These are phyloP conservation scores for Priceomyces fermenticarens DNA, from an alignment of 805 yeast genomes.

Conservation along the genomic window DNA sequence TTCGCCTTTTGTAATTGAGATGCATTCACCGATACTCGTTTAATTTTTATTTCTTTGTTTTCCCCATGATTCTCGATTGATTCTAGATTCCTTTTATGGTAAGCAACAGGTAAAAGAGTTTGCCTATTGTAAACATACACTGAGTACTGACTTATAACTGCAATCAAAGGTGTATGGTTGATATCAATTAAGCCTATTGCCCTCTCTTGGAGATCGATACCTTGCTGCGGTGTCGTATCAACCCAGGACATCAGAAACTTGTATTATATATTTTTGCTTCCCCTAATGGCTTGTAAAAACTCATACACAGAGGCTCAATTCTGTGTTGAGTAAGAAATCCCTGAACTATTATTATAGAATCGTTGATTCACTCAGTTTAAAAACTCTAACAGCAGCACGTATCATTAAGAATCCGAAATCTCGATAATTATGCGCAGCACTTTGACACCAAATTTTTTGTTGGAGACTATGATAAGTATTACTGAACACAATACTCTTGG, in stretches of 20 bases:
- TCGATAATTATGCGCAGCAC: neutral
- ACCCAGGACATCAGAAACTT: constrained; percentile 33
- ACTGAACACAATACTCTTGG: too few species aligned
- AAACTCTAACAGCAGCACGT: too few species aligned
- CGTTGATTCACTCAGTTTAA: too few species aligned
- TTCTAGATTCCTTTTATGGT: constrained; percentile 41
- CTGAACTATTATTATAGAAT: too few species aligned
- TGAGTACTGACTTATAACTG: constrained; percentile 26
- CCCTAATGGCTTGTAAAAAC: too few species aligned
- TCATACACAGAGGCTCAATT: too few species aligned
- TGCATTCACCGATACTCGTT: constrained; percentile 34
- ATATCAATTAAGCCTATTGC: constrained; percentile 20
- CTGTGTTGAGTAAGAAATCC: too few species aligned
- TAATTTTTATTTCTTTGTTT: constrained; percentile 40
- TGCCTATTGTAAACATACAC: constrained; percentile 28
- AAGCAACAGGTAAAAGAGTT: constrained; percentile 42
- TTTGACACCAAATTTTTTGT: neutral
- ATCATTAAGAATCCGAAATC: neutral
- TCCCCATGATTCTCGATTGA: constrained; percentile 48
- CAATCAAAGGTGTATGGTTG: constrained; percentile 26
- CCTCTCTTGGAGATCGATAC: constrained; percentile 21
- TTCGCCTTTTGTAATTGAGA: constrained; percentile 25
- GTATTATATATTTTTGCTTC: too few species aligned
- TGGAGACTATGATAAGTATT: too few species aligned
- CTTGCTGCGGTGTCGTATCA: constrained; percentile 27